Conservation (phyloP, 208 protist genomes). For the Leishmania tropica region DNA sequence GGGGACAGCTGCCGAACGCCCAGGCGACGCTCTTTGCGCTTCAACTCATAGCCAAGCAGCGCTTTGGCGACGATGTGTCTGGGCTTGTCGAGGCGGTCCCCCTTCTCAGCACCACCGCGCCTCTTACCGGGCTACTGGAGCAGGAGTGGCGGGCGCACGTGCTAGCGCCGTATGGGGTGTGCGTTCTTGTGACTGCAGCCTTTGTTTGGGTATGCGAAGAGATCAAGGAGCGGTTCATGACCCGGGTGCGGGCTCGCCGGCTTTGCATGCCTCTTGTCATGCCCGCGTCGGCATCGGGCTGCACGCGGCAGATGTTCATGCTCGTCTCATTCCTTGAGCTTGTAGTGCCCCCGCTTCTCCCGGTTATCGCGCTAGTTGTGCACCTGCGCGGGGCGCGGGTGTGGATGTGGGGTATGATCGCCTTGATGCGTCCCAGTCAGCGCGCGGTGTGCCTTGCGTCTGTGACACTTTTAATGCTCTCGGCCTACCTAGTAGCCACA, state of each 20-base stretch:
- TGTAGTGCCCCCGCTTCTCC: constrained; percentile 14
- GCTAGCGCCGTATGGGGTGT: constrained; percentile 5
- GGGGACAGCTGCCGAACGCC: constrained; percentile 22
- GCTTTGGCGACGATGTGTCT: constrained; percentile 35
- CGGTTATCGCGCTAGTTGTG: background rate
- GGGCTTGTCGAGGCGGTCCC: constrained; percentile 25
- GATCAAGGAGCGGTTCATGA: constrained; percentile 25
- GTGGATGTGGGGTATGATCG: constrained; percentile 13
- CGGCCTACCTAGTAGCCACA: constrained; percentile 2
- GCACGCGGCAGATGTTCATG: constrained; percentile 12
- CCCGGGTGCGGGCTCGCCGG: constrained; percentile 5
- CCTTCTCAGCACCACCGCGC: constrained; percentile 19
- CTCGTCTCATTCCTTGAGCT: constrained; percentile 15
- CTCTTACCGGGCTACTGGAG: constrained; percentile 27
- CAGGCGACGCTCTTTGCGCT: constrained; percentile 43
- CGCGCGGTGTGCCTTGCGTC: constrained; percentile 5
- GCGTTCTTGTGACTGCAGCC: constrained; percentile 4
- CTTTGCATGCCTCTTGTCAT: background rate
- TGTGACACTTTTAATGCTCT: background rate
- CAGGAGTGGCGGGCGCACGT: constrained; percentile 24
- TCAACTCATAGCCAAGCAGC: constrained; percentile 48
- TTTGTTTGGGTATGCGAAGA: constrained; percentile 17
- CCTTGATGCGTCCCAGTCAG: constrained; percentile 27
- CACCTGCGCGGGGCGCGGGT: constrained; percentile 3
- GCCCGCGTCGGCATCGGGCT: background rate